phyloP scores from a whole-genome alignment of 202 grass and related monocot genomes.

The Setaria viridis region DNA sequence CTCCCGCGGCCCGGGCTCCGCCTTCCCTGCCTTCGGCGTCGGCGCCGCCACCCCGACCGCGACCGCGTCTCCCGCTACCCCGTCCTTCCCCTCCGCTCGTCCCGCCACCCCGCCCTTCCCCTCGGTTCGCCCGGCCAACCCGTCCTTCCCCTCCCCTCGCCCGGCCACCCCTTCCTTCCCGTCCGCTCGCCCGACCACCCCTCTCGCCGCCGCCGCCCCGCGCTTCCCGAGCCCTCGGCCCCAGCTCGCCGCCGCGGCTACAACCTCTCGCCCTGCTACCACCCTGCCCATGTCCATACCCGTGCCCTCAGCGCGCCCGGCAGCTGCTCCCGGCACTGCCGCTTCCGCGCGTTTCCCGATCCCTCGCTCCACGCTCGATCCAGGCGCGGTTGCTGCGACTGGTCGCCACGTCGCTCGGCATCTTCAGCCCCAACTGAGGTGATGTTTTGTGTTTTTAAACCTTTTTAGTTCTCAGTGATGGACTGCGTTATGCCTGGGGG shows the following conservation, averaged over 20 bases:
- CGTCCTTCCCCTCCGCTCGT: conserved; percentile 7
- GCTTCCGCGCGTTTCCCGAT: conserved; percentile 31
- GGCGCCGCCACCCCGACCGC: conserved; percentile 39
- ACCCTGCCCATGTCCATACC: conserved; percentile 31
- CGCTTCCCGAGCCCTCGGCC: conserved; percentile 46
- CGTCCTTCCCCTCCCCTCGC: conserved; percentile 20
- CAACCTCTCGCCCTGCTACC: conserved; percentile 12
- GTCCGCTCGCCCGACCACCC: not conserved
- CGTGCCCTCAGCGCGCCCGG: conserved; percentile 4
- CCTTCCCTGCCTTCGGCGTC: conserved; percentile 44
- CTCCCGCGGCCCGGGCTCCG: conserved; percentile 41
- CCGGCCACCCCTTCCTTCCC: not conserved
- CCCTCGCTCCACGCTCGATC: conserved; percentile 18
- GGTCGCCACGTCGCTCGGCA: conserved; percentile 33
- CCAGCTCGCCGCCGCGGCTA: conserved; percentile 19
- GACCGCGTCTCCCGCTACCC: conserved; percentile 26
- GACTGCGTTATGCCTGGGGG: not conserved
- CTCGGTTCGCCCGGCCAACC: not conserved
- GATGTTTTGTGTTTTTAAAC: conserved; percentile 8
- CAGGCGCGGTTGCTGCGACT: not conserved
- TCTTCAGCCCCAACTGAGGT: conserved; percentile 52
- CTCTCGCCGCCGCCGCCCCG: not conserved
- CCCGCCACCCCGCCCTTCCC: conserved; percentile 13
- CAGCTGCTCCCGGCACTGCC: conserved; percentile 8
- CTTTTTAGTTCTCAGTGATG: not conserved